phyloP scores from a whole-genome alignment of 495 filamentous ascomycete species.

The Aspergillus ostianus region DNA sequence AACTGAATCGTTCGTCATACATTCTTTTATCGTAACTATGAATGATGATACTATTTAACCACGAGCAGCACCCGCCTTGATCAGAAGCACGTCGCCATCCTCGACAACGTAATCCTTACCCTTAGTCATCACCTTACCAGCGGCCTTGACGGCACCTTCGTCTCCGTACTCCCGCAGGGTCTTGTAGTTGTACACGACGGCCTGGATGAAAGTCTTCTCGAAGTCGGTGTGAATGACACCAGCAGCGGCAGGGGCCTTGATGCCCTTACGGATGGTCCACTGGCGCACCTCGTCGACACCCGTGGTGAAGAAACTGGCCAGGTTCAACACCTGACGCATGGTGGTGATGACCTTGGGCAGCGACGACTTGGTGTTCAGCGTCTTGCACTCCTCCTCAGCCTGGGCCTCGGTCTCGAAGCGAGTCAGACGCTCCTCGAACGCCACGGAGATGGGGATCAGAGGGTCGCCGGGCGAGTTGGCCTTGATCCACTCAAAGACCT shows the following conservation, averaged over 20 bases:
- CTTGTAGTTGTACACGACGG: constrained; percentile 80
- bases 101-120: constrained; percentile 88
- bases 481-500: constrained; percentile 93
- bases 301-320: constrained; percentile 95
- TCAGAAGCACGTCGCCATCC: constrained; percentile 64
- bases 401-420: constrained; percentile 73
- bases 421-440: constrained; percentile 88
- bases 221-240: constrained; percentile 99
- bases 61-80: constrained; percentile 96
- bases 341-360: constrained; percentile 91
- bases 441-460: constrained; percentile 88
- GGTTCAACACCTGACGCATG: constrained; percentile 88
- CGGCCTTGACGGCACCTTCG: constrained; percentile 83
- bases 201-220: constrained; percentile 99
- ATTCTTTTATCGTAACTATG: neutral
- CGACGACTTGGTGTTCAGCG: constrained; percentile 78
- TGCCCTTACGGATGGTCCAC: constrained; percentile 96
- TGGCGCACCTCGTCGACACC: constrained; percentile 96
- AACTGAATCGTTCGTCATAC: neutral
- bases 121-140: constrained; percentile 97
- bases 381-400: constrained; percentile 86
- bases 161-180: constrained; percentile 81
- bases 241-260: constrained; percentile 94
- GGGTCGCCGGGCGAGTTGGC: constrained; percentile 81
- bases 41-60: constrained; percentile 38